Evolutionary conservation across 768 basidiomycete species (phyloP).

Genomic region (Russula ochroleuca): DNA sequence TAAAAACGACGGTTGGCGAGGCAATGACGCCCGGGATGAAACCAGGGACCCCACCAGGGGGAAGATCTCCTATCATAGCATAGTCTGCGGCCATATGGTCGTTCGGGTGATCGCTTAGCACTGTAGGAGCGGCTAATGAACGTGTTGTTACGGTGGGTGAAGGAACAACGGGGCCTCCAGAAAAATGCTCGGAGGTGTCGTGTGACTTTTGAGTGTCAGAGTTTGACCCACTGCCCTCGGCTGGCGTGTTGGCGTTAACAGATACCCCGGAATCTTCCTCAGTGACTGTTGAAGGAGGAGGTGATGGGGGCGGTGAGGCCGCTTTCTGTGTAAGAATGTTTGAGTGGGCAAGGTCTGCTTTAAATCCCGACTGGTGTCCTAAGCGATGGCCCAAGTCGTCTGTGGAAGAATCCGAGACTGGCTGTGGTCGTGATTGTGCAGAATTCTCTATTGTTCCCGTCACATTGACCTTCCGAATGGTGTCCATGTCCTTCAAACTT

Average conservation of each 20-base stretch:
- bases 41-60: not conserved
- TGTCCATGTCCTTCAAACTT: not conserved
- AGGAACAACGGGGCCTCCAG: not conserved
- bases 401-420: slow-evolving; percentile 2
- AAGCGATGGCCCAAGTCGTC: not conserved
- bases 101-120: not conserved
- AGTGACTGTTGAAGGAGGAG: not conserved
- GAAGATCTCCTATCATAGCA: not conserved
- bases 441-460: slow-evolving; percentile 11
- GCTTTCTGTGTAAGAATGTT: not conserved
- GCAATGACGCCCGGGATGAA: not conserved
- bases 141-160: not conserved
- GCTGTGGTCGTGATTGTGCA: slow-evolving; percentile 1
- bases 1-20: not conserved
- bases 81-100: not conserved
- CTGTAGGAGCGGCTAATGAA: not conserved
- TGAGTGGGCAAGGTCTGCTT: not conserved
- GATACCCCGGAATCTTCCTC: not conserved
- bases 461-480: not conserved
- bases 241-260: not conserved
- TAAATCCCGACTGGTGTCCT: not conserved
- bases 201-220: not conserved
- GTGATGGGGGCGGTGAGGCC: not conserved
- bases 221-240: not conserved
- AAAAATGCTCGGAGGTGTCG: not conserved